These are phyloP conservation scores for Fallopia convolvulus DNA, from an alignment of 148 eudicot genomes.

Conservation along the genomic window DNA sequence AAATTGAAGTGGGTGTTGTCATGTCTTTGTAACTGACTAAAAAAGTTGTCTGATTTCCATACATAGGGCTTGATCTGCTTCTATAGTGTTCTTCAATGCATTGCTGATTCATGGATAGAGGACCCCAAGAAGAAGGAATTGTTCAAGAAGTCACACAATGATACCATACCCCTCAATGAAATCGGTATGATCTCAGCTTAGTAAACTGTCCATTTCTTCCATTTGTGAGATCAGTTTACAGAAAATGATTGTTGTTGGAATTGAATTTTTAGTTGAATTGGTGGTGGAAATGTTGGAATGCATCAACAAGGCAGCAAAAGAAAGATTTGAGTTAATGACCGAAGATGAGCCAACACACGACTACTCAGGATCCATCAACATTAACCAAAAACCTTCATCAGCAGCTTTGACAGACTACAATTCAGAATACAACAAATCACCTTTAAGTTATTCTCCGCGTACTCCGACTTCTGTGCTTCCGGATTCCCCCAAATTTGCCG, in stretches of 20 bases:
- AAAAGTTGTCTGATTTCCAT: not conserved
- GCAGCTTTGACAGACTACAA: constrained; percentile 16
- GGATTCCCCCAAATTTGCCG: constrained; percentile 24
- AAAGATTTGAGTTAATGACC: constrained; percentile 61
- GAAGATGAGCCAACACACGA: constrained; percentile 54
- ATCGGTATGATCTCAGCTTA: constrained; percentile 38
- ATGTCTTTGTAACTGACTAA: not conserved
- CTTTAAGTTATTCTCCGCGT: constrained; percentile 43
- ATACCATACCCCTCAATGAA: constrained; percentile 39
- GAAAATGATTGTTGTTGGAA: not conserved
- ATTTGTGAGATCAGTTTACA: not conserved
- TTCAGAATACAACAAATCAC: constrained; percentile 31
- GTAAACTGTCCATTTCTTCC: not conserved
- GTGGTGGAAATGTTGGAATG: constrained; percentile 58
- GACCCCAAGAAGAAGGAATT: constrained; percentile 49
- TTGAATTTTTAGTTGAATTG: constrained; percentile 21
- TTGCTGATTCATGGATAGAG: constrained; percentile 72
- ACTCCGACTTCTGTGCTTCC: constrained; percentile 91
- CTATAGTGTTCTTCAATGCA: constrained; percentile 54
- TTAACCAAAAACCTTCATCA: constrained; percentile 26
- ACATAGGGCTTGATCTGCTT: constrained; percentile 55
- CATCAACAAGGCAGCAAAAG: constrained; percentile 61
- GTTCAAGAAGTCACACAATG: constrained; percentile 29
- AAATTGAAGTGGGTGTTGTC: not conserved
- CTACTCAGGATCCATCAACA: constrained; percentile 21